Conservation (phyloP, 2,329 filamentous ascomycete genomes). For the Cytospora schulzeri region DNA sequence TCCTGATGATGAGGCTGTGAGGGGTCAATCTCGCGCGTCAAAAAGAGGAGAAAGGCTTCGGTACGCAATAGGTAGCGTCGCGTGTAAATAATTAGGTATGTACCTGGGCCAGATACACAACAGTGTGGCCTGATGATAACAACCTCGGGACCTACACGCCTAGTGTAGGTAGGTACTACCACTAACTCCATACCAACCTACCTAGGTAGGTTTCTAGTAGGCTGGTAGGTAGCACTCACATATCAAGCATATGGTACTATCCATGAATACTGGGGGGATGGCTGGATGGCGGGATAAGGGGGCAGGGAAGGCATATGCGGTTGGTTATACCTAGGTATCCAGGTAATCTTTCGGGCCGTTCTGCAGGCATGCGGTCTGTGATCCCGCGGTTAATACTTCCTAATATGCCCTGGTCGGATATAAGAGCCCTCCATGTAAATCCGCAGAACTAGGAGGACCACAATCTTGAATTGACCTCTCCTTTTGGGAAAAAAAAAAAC, state of each 20-base stretch:
- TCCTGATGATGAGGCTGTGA: no score
- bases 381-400: slow-evolving; percentile 8
- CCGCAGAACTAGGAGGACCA: not conserved
- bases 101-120: not conserved
- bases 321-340: not conserved
- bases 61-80: not conserved
- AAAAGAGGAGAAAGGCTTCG: no score
- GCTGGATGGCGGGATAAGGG: not conserved
- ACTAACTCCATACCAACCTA: not conserved
- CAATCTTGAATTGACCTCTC: not conserved
- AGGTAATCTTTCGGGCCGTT: slow-evolving; percentile 8
- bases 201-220: no score
- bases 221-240: not conserved
- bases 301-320: not conserved
- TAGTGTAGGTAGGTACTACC: not conserved
- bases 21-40: no score
- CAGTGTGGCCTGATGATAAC: not conserved
- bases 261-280: not conserved
- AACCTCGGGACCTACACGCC: not conserved
- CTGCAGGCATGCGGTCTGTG: slow-evolving; percentile 6
- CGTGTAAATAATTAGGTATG: no score
- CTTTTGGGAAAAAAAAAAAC: not conserved
- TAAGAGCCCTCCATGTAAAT: not conserved
- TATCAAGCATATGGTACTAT: not conserved
- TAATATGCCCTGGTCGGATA: not conserved